Evolutionary conservation across 805 yeast species (phyloP).

Genomic region (Saccharomycopsis sp.): DNA sequence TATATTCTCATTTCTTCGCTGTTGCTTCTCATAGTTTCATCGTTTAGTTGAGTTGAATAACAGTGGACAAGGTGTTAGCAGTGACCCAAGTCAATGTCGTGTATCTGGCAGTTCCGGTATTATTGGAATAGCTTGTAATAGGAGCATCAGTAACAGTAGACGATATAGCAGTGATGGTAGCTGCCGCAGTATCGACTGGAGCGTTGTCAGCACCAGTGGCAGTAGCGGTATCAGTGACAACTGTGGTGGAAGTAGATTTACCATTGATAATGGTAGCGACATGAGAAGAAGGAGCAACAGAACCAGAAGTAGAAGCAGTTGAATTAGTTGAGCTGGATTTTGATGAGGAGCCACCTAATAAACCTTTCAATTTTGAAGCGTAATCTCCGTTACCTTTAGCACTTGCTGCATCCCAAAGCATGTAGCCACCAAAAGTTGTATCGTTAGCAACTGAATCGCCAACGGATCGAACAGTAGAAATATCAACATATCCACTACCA

Average conservation of each 20-base stretch:
- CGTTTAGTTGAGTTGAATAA: too few relatives aligned
- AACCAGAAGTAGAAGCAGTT: not conserved
- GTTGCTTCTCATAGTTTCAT: too few relatives aligned
- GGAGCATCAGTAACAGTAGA: not conserved
- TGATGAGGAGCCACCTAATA: conserved; percentile 6
- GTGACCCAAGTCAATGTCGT: too few relatives aligned
- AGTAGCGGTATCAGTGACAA: not conserved
- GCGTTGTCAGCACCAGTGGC: not conserved
- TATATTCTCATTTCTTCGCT: too few relatives aligned
- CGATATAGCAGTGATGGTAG: not conserved
- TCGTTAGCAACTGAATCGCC: conserved; percentile 22
- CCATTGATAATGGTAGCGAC: not conserved
- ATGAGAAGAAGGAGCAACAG: not conserved
- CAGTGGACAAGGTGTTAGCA: too few relatives aligned
- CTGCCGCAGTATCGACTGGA: not conserved
- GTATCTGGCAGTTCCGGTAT: not conserved
- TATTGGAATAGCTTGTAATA: not conserved
- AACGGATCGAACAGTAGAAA: conserved; percentile 31
- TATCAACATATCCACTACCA: conserved; percentile 47
- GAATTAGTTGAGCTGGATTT: not conserved
- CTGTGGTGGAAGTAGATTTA: not conserved
- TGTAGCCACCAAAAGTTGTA: conserved; percentile 72
- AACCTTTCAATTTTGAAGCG: conserved; percentile 4
- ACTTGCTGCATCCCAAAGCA: conserved; percentile 74
- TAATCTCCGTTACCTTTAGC: conserved; percentile 21